Evolutionary conservation across 331 rosid species (phyloP), one percentile per base, ranked within the genome.

Genomic region (Erythrophleum ivorense): DNA sequence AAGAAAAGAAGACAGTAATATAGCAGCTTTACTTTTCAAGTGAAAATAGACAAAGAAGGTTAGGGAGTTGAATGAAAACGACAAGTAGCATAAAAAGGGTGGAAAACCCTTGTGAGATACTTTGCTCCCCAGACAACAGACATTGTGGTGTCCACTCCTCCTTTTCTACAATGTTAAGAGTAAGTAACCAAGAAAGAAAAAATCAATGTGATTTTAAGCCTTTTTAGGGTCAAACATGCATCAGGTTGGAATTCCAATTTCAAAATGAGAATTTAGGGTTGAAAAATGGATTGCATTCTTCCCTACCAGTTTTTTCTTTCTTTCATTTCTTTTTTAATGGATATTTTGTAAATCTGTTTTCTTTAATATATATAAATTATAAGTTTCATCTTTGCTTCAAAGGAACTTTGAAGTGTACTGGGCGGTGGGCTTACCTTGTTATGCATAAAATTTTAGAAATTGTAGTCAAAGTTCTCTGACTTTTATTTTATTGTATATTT

Each of bases 21-120:
- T 76, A 60, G 89, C 84, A 87, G 86, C 87, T 87, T 93, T 84
- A 86, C 84, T 84, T 88, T 86, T 80, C 45, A 78, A 85, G 88
- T 77, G 81, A 84, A 77, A 73, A 81, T 77, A 48, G 90, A 80
- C 63, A 83, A 80, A 84, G 80, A 79, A 71, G 84, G 66, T 73
- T 77, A 79, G 89, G 84, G 82, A 80, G 85, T 83, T 84, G 91
- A 82, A 73, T 73, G 85, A 85, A 91, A 89, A 90, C 69, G 93
- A 90, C 88, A 62, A 86, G 83, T 84, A 21, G 81, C 84, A 80
- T 77, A 63, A 86, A 86, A 85, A 84, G 85, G 84, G 72, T 62
- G 75, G 85, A 84, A 89, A n/a, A 89, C 89, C 94, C 84, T 59
- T 82, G 91, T 76, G 93, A 92, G 98, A 92, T 91, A 89, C 91